phyloP scores from a whole-genome alignment of 2,329 filamentous ascomycete species.

The Aspergillus sp. region DNA sequence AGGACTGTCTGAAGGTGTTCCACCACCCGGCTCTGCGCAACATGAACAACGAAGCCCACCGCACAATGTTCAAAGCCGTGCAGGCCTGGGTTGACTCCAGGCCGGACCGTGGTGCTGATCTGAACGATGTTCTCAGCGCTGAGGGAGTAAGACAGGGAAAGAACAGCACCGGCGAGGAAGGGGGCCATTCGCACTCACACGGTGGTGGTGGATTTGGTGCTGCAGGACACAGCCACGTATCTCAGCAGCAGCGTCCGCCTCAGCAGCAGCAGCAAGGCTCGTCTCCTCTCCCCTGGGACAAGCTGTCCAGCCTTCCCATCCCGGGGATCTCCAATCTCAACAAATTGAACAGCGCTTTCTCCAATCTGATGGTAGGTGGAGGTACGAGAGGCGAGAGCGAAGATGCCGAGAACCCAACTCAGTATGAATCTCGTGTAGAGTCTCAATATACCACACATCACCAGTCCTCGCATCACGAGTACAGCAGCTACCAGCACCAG shows the following conservation, averaged over 20 bases:
- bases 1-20: slow-evolving; percentile 80
- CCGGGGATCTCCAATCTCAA: slow-evolving; percentile 42
- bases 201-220: slow-evolving; percentile 11
- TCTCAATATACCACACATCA: slow-evolving; percentile 13
- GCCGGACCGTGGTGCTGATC: slow-evolving; percentile 63
- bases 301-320: slow-evolving; percentile 38
- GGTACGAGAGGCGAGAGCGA: slow-evolving; percentile 21
- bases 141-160: slow-evolving; percentile 79
- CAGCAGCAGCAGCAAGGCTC: slow-evolving; percentile 28
- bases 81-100: slow-evolving; percentile 75
- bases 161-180: slow-evolving; percentile 55
- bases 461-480: slow-evolving; percentile 4
- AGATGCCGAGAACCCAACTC: not conserved
- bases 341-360: slow-evolving; percentile 37
- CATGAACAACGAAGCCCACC: slow-evolving; percentile 74
- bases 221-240: slow-evolving; percentile 15
- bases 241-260: slow-evolving; percentile 27
- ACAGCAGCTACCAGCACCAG: slow-evolving; percentile 3
- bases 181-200: slow-evolving; percentile 38
- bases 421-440: slow-evolving; percentile 12
- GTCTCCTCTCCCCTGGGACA: slow-evolving; percentile 33
- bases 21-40: slow-evolving; percentile 87
- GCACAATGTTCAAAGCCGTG: slow-evolving; percentile 85
- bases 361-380: slow-evolving; percentile 32
- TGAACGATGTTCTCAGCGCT: slow-evolving; percentile 77